A percentile compares a stretch with the other conserved stretches of the same genome.
These are phyloP conservation scores for sorghum (Sorghum bicolor) DNA, from an alignment of 176 grass and related monocot species.

Conservation along the genomic window DNA sequence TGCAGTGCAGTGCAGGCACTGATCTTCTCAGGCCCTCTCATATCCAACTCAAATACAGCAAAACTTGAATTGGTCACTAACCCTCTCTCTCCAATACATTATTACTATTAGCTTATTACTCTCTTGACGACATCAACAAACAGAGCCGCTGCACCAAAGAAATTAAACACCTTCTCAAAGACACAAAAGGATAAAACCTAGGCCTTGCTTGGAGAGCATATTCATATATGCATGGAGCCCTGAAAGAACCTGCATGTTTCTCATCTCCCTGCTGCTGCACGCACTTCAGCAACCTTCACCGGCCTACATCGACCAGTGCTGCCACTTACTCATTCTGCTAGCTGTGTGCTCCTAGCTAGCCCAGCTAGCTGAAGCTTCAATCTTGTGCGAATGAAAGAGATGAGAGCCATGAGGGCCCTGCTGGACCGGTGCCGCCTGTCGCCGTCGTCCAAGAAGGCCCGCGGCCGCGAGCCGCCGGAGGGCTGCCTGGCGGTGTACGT, in stretches of 20 bases:
- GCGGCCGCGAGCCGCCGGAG: conserved; percentile 1
- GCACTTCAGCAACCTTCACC: not conserved
- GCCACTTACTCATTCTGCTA: not conserved
- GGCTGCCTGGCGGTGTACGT: conserved; percentile 56
- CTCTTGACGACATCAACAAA: no score
- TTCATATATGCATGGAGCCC: no score
- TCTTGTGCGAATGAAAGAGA: conserved; percentile 3
- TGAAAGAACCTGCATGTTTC: not conserved
- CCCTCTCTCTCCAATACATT: no score
- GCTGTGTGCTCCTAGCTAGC: not conserved
- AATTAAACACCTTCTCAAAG: no score
- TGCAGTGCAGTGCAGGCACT: no score
- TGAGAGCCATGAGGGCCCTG: conserved; percentile 34
- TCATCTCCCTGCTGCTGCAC: no score
- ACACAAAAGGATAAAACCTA: no score
- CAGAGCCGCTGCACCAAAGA: no score
- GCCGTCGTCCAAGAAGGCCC: not conserved
- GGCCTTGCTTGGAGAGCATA: not conserved
- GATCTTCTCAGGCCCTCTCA: no score
- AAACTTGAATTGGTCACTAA: no score
- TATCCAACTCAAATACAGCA: not conserved
- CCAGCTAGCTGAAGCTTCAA: not conserved
- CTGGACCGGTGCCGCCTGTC: conserved; percentile 44
- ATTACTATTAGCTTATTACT: no score
- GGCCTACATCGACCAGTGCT: not conserved